Conservation (phyloP, 441 rosid species). For the Jatropha podagrica region DNA sequence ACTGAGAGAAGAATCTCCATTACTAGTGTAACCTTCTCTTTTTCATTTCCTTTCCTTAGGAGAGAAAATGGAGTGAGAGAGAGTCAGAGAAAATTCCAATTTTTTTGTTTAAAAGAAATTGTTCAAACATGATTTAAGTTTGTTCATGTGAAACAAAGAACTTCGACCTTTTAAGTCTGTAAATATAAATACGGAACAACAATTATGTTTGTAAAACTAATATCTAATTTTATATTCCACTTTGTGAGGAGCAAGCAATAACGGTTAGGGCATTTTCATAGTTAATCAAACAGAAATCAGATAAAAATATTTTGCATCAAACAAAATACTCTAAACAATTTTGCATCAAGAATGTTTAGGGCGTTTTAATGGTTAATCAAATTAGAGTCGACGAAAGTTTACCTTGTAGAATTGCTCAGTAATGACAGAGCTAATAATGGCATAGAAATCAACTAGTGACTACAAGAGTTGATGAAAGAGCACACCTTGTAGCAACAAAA, state of each 20-base stretch:
- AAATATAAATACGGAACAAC: constrained; percentile 27
- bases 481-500: too few relatives aligned
- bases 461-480: too few relatives aligned
- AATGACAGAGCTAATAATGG: too few relatives aligned
- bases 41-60: constrained; percentile 24
- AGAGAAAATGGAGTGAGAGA: constrained; percentile 16
- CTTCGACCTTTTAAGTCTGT: constrained; percentile 50
- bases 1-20: constrained; percentile 66
- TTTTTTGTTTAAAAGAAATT: constrained; percentile 39
- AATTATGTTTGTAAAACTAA: constrained; percentile 7
- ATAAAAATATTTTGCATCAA: too few relatives aligned
- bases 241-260: background rate
- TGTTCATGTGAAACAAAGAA: constrained; percentile 52
- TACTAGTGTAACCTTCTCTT: constrained; percentile 50
- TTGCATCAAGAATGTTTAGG: too few relatives aligned
- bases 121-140: constrained; percentile 44
- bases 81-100: constrained; percentile 28
- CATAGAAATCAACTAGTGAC: too few relatives aligned
- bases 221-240: constrained; percentile 18
- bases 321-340: too few relatives aligned
- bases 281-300: too few relatives aligned
- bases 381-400: too few relatives aligned
- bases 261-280: too few relatives aligned
- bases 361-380: too few relatives aligned
- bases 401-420: too few relatives aligned